Percentiles rank a stretch among this genome's conserved stretches.
Evolutionary conservation across 169 alveolate species (phyloP).

Genomic region (Eimeria falciformis): DNA sequence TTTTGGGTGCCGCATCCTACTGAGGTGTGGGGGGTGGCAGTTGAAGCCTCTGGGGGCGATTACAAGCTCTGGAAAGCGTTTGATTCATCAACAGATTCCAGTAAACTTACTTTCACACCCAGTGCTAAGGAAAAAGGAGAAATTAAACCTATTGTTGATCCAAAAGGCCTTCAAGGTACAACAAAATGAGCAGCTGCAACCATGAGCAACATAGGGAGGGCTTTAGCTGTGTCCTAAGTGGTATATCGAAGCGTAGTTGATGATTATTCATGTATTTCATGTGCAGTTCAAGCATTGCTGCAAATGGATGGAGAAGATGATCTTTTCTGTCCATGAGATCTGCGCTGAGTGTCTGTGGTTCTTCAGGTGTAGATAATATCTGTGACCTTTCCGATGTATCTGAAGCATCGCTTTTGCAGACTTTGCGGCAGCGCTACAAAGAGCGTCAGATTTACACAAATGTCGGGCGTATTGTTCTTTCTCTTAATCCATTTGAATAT

Average conservation of each 20-base stretch:
- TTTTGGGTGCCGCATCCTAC: constrained; percentile 75
- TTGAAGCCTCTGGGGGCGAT: constrained; percentile 3
- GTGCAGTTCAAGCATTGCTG: no score
- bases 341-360: not conserved
- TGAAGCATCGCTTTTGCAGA: constrained; percentile 90
- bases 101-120: not conserved
- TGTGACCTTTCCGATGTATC: constrained; percentile 88
- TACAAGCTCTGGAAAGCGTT: constrained; percentile 42
- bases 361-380: constrained; percentile 87
- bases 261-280: no score
- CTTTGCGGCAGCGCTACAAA: constrained; percentile 85
- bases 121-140: not conserved
- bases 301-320: no score
- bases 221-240: no score
- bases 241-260: no score
- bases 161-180: constrained; percentile 58
- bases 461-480: constrained; percentile 91
- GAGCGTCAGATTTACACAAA: constrained; percentile 87
- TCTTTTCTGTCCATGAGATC: no score
- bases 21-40: constrained; percentile 77
- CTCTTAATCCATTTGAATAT: constrained; percentile 91
- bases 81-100: constrained; percentile 42
- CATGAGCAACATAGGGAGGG: no score
- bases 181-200: no score
- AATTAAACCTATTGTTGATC: constrained; percentile 39